Conservation (phyloP, 208 protist species). For the Crithidia expoeki region DNA sequence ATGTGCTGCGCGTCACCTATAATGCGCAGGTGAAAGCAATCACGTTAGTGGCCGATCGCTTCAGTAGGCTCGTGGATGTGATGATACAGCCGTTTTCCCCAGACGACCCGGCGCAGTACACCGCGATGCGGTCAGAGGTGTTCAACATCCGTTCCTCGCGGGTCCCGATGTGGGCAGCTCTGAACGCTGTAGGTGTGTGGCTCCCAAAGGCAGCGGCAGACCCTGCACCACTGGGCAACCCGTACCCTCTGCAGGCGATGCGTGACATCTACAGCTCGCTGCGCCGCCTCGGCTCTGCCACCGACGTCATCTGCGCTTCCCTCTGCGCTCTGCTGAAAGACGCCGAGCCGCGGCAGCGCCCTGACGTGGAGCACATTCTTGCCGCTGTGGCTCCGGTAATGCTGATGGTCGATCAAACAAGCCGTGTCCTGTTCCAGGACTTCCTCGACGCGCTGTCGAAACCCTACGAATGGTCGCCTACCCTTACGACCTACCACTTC, state of each 20-base stretch:
- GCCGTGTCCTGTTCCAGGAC: slow-evolving; percentile 46
- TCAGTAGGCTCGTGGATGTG: slow-evolving; percentile 42
- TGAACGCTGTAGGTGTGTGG: slow-evolving; percentile 36
- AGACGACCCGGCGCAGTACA: slow-evolving; percentile 20
- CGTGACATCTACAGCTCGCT: slow-evolving; percentile 57
- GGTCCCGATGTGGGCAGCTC: slow-evolving; percentile 35
- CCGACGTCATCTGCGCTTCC: slow-evolving; percentile 43
- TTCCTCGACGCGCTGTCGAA: slow-evolving; percentile 47
- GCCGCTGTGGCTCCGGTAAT: slow-evolving; percentile 33
- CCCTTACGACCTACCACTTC: slow-evolving; percentile 38
- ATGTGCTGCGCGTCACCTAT: slow-evolving; percentile 48
- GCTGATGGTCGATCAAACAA: slow-evolving; percentile 34
- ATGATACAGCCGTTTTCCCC: slow-evolving; percentile 29
- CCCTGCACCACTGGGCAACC: slow-evolving; percentile 46
- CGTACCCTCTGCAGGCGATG: slow-evolving; percentile 49
- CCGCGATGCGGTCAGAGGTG: slow-evolving; percentile 7
- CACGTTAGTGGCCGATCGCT: slow-evolving; percentile 33
- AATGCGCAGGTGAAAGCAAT: slow-evolving; percentile 38
- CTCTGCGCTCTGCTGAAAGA: slow-evolving; percentile 18
- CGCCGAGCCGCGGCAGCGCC: not conserved
- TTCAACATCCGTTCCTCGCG: slow-evolving; percentile 6
- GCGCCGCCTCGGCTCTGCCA: slow-evolving; percentile 50
- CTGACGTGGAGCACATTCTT: slow-evolving; percentile 9
- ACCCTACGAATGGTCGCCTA: slow-evolving; percentile 42
- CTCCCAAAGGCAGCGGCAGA: slow-evolving; percentile 47